phyloP scores from a whole-genome alignment of 495 filamentous ascomycete species.

The Darksidea phi region DNA sequence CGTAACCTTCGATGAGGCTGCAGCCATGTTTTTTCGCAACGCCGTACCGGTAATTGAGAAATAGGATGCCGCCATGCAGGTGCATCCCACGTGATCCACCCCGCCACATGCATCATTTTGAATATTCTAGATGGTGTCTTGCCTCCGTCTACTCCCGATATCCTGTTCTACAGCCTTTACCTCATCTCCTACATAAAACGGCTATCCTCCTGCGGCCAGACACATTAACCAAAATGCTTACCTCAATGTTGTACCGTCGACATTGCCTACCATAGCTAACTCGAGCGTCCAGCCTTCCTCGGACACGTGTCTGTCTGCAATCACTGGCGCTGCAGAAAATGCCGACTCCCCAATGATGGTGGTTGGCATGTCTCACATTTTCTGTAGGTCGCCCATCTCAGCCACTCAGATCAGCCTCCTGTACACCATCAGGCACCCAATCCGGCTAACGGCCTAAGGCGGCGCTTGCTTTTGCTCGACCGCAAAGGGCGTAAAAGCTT shows the following conservation, averaged over 20 bases:
- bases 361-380: conserved; percentile 3
- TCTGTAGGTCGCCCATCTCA: conserved; percentile 1
- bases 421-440: conserved; percentile 23
- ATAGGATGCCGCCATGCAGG: no score
- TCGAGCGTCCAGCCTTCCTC: conserved; percentile 7
- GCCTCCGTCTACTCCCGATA: no score
- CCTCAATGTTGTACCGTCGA: no score
- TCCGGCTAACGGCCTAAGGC: conserved; percentile 12
- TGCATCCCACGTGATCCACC: no score
- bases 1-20: no score
- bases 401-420: conserved; percentile 12
- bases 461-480: conserved; percentile 5
- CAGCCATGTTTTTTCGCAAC: no score
- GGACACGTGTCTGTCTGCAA: conserved; percentile 27
- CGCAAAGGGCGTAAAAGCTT: conserved; percentile 23
- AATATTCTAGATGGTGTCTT: no score
- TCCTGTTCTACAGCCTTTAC: no score
- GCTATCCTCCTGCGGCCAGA: not conserved
- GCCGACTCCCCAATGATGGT: conserved; percentile 2
- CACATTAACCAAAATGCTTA: no score
- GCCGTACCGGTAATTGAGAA: no score
- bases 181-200: not conserved
- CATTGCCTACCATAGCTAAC: conserved; percentile 8
- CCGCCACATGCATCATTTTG: no score
- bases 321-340: not conserved